phyloP scores from a whole-genome alignment of 192 early-diverging fungal species.

The Cetraspora pellucida region DNA sequence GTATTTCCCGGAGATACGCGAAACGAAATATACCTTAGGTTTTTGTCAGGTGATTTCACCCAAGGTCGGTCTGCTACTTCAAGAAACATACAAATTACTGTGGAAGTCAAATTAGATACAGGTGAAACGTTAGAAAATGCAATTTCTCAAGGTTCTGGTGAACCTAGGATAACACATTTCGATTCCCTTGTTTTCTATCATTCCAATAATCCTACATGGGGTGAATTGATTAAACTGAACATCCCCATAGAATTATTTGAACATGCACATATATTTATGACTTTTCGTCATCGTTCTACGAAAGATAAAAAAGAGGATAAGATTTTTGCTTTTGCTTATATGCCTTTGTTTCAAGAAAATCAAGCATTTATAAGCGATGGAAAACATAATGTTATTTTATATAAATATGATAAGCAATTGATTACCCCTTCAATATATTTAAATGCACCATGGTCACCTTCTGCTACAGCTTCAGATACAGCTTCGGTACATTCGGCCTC shows the following conservation, averaged over 20 bases:
- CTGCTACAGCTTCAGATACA: slow-evolving; percentile 31
- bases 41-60: slow-evolving; percentile 60
- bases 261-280: slow-evolving; percentile 61
- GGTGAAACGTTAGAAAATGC: slow-evolving; percentile 59
- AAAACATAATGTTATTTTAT: slow-evolving; percentile 57
- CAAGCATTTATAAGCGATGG: slow-evolving; percentile 63
- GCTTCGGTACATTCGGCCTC: slow-evolving; percentile 9
- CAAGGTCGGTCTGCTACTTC: slow-evolving; percentile 41
- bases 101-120: slow-evolving; percentile 58
- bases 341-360: slow-evolving; percentile 53
- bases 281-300: slow-evolving; percentile 53
- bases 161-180: slow-evolving; percentile 41
- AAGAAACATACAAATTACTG: slow-evolving; percentile 63
- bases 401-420: slow-evolving; percentile 60
- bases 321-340: slow-evolving; percentile 63
- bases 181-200: slow-evolving; percentile 68
- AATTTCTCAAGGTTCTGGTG: slow-evolving; percentile 51
- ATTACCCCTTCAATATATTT: slow-evolving; percentile 53
- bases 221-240: slow-evolving; percentile 65
- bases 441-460: slow-evolving; percentile 46
- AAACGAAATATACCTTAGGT: slow-evolving; percentile 64
- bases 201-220: slow-evolving; percentile 60
- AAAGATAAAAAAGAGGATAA: slow-evolving; percentile 44
- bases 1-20: slow-evolving; percentile 55
- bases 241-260: slow-evolving; percentile 58